phyloP scores from a whole-genome alignment of 306 rosid genomes.

The Trifolium subterraneum region DNA sequence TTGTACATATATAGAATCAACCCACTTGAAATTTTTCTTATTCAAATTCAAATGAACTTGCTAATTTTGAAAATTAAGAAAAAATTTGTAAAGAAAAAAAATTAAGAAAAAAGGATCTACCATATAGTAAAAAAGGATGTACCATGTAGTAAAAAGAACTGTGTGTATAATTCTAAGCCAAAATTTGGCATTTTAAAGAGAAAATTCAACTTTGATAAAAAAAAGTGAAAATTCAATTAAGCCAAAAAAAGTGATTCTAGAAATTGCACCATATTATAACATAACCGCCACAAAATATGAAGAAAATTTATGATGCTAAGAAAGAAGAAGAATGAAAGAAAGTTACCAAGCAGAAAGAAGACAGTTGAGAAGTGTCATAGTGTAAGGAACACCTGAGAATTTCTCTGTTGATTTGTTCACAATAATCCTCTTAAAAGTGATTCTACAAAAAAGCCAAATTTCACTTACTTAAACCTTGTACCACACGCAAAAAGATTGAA shows the following conservation, averaged over 20 bases:
- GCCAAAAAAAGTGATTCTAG: too few relatives aligned
- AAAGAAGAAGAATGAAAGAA: not conserved
- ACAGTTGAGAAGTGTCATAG: conserved; percentile 84
- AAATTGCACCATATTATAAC: too few relatives aligned
- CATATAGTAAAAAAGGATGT: not conserved
- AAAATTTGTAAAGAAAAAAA: not conserved
- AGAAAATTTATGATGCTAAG: not conserved
- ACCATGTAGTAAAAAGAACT: not conserved
- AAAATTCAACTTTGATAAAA: not conserved
- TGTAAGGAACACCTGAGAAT: conserved; percentile 87
- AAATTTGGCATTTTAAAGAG: not conserved
- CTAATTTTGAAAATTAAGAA: not conserved
- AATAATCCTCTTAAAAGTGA: conserved; percentile 78
- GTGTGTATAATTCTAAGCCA: not conserved
- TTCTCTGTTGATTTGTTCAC: conserved; percentile 62
- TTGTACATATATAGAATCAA: not conserved
- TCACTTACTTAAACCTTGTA: not conserved
- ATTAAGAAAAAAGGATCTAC: not conserved
- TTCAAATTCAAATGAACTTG: not conserved
- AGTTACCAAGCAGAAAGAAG: conserved; percentile 84
- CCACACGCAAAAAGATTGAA: not conserved
- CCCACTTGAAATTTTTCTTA: not conserved
- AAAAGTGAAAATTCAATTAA: too few relatives aligned
- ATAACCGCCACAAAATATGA: not conserved
- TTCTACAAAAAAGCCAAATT: conserved; percentile 45